These are phyloP conservation scores for Peltaster fructicola DNA, from an alignment of 2,329 filamentous ascomycete genomes.

Conservation along the genomic window DNA sequence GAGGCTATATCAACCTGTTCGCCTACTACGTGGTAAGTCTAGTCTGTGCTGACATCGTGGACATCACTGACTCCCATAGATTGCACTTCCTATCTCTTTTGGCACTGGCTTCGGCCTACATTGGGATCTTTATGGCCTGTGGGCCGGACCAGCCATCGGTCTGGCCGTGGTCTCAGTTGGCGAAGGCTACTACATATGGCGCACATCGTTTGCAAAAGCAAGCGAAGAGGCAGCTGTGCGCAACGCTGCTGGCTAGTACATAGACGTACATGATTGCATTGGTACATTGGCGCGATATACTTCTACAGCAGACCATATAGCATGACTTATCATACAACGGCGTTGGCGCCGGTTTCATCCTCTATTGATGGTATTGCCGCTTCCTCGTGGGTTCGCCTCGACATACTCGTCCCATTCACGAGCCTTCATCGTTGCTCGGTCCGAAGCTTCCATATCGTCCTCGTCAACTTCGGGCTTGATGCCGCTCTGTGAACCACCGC, in stretches of 20 bases:
- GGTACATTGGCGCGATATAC: no score
- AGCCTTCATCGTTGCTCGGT: conserved; percentile 83
- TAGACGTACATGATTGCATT: no score
- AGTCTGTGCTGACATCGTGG: neutral
- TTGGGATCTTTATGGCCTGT: conserved; percentile 67
- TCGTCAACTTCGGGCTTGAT: conserved; percentile 61
- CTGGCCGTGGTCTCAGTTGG: conserved; percentile 41
- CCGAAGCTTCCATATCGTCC: conserved; percentile 73
- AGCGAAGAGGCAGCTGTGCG: conserved; percentile 42
- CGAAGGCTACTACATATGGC: conserved; percentile 39
- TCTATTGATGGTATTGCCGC: conserved; percentile 69
- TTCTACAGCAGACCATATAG: no score
- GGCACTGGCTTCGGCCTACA: conserved; percentile 56
- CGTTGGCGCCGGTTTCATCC: conserved; percentile 32
- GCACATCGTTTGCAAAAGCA: conserved; percentile 38
- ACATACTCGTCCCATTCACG: conserved; percentile 88
- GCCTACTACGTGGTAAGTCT: conserved; percentile 53
- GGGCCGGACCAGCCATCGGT: conserved; percentile 48
- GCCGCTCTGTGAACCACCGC: conserved; percentile 61
- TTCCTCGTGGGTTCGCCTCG: conserved; percentile 72
- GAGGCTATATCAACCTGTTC: conserved; percentile 72
- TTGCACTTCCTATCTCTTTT: conserved; percentile 74
- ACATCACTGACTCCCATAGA: conserved; percentile 6
- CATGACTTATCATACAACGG: conserved; percentile 43
- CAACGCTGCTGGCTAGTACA: conserved; percentile 25